Base-by-base conservation (phyloP, 176 grass and related monocot species). In the Puya raimondii region DNA sequence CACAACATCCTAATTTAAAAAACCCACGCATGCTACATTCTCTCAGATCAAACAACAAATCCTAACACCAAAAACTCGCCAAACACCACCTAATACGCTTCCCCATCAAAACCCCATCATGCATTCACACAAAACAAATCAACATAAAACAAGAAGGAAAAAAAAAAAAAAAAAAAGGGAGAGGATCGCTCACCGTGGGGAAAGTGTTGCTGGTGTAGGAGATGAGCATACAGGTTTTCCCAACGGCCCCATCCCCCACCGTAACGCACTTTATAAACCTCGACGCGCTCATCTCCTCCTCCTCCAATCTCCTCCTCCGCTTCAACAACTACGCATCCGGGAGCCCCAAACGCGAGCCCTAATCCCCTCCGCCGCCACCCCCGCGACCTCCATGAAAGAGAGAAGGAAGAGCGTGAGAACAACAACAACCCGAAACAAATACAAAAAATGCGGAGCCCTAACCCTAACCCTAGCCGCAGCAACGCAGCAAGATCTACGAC, bases 221-320 rank as follows among this genome's bases (percentile, higher is more conserved):
- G 49, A 82, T 82, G 67, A 82, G 80, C 80, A 82, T 82, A 67
- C 80, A 82, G 72, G 80, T 82, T 73, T 82, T 82, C 53, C 74
- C 70, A 21, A 83, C 74, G 12, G 74, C 81, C 22, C 81, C 81
- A 50, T 83, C 81, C 53, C 81, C 81, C 23, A 83, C 74, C 42
- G 81, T 83, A 23, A 83, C 74, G 81, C 81, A 83, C 81, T 83
- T 83, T 49, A 83, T 78, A 64, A 83, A 83, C 69, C 81, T 70
- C 66, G 81, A 83, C n/a, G 74, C 74, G 64, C 81, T 83, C 81
- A 83, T 83, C 82, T 61, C 56, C 53, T 57, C 56, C 53, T 57
- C 53, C n/a, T 61, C 56, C 23, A 26, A 26, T 23, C 82, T 59
- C 54, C 12, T 56, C 53, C 16, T 61, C 56, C 23, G 65, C 33